Base-by-base conservation (phyloP, 352 stramenopile genomes). In the Phytophthora podocarpi region DNA sequence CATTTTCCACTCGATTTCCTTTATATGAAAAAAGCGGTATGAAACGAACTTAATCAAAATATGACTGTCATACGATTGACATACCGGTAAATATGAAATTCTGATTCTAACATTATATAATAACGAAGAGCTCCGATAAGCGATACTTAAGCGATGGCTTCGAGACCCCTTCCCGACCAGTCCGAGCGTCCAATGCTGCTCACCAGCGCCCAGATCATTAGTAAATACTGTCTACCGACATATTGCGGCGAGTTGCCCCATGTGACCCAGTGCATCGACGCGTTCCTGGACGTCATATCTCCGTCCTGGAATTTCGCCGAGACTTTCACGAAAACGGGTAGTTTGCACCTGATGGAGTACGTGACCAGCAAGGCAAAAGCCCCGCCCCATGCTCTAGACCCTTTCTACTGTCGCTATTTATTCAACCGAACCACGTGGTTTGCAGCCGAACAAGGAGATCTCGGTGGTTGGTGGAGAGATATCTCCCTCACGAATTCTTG, bases 1-100 rank as follows among this genome's bases (percentile, higher is more conserved):
- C 87, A 95, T 94, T 6, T 57, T 74, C 26, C 11, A 16, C 1
- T 5, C 12, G 20, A 30, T 16, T 46, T 45, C 34, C 7, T 59
- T 27, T 12, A 27, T 27, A 43, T 43, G 16, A 16, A 46, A 48
- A 48, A n/a, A n/a, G n/a, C n/a, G n/a, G n/a, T n/a, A n/a, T n/a
- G n/a, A n/a, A n/a, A n/a, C n/a, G n/a, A n/a, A n/a, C n/a, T n/a
- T n/a, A n/a, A n/a, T n/a, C n/a, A n/a, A n/a, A n/a, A n/a, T n/a
- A n/a, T n/a, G n/a, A n/a, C n/a, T n/a, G n/a, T n/a, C n/a, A n/a
- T n/a, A n/a, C n/a, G n/a, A n/a, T n/a, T n/a, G n/a, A n/a, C n/a
- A n/a, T n/a, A n/a, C n/a, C n/a, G n/a, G n/a, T n/a, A n/a, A n/a
- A n/a, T n/a, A n/a, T n/a, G n/a, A n/a, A n/a, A n/a, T n/a, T n/a